Percentiles rank a stretch among this genome's conserved stretches.
Evolutionary conservation across 768 basidiomycete genomes (phyloP).

Genomic region (Lactarius trivialis): DNA sequence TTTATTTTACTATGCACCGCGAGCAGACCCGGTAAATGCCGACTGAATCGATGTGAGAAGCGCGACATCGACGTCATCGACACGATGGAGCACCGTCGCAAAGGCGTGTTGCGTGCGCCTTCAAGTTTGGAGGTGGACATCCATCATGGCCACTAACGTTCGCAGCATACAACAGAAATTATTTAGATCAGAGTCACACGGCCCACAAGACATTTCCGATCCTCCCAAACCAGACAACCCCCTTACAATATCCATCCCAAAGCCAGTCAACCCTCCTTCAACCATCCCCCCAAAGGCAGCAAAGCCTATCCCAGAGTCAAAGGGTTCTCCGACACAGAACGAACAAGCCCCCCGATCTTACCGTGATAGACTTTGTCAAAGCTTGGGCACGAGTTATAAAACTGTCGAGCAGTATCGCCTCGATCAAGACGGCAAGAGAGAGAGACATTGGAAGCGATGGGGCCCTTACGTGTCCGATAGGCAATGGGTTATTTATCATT

Average conservation of each 20-base stretch:
- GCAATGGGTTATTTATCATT: slow-evolving; percentile 72
- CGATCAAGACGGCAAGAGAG: slow-evolving; percentile 70
- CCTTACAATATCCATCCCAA: slow-evolving; percentile 71
- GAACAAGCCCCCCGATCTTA: slow-evolving; percentile 34
- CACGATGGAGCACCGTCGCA: background rate
- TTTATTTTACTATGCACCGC: background rate
- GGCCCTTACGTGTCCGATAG: slow-evolving; percentile 96
- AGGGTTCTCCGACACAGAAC: slow-evolving; percentile 14
- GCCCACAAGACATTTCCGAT: slow-evolving; percentile 25
- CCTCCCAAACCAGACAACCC: slow-evolving; percentile 11
- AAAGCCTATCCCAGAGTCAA: slow-evolving; percentile 2
- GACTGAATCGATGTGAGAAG: background rate
- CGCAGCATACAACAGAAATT: slow-evolving; percentile 52
- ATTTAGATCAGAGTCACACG: slow-evolving; percentile 11
- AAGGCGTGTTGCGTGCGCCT: background rate
- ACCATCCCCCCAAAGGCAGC: slow-evolving; percentile 13
- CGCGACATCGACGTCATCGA: slow-evolving; percentile 13
- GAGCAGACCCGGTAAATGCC: background rate
- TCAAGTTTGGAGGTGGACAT: slow-evolving; percentile 2
- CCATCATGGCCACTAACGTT: slow-evolving; percentile 37
- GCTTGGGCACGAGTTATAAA: slow-evolving; percentile 64
- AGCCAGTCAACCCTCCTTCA: slow-evolving; percentile 37
- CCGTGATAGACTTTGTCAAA: slow-evolving; percentile 57
- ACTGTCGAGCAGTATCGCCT: slow-evolving; percentile 81
- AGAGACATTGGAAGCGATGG: slow-evolving; percentile 97